Percentiles rank a stretch among this genome's conserved stretches.
Conservation (phyloP, 1,284 basidiomycete genomes). For the Heterobasidion parviporum region DNA sequence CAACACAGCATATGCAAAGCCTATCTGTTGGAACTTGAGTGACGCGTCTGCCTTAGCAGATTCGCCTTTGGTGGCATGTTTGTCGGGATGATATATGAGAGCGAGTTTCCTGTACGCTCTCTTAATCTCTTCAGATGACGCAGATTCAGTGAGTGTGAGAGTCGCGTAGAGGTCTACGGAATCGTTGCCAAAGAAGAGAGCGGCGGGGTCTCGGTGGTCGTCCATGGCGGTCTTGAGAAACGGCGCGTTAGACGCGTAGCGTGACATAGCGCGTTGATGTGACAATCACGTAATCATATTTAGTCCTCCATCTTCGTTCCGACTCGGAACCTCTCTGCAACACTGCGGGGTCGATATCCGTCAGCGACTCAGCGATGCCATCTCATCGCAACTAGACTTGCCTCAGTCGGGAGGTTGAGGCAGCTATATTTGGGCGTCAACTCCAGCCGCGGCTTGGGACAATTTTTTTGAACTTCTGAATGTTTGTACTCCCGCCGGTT, state of each 20-base stretch:
- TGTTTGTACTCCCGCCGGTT: too few species aligned
- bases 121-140: constrained; percentile 62
- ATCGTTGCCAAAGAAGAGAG: constrained; percentile 63
- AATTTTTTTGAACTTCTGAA: too few species aligned
- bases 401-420: too few species aligned
- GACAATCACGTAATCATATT: too few species aligned
- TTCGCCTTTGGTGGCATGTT: constrained; percentile 61
- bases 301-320: too few species aligned
- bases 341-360: too few species aligned
- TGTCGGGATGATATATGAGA: constrained; percentile 82
- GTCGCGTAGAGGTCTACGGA: constrained; percentile 70
- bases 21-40: constrained; percentile 80
- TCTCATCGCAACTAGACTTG: too few species aligned
- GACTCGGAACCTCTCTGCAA: too few species aligned
- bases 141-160: constrained; percentile 46
- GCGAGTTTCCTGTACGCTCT: constrained; percentile 83
- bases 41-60: constrained; percentile 56
- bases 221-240: constrained; percentile 12
- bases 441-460: too few species aligned
- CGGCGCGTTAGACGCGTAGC: neutral
- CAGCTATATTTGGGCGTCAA: too few species aligned
- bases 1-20: constrained; percentile 85
- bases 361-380: too few species aligned
- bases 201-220: constrained; percentile 63
- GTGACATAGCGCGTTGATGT: neutral